These are phyloP conservation scores for Leucogyrophana mollusca DNA, from an alignment of 768 basidiomycete species.

Conservation along the genomic window DNA sequence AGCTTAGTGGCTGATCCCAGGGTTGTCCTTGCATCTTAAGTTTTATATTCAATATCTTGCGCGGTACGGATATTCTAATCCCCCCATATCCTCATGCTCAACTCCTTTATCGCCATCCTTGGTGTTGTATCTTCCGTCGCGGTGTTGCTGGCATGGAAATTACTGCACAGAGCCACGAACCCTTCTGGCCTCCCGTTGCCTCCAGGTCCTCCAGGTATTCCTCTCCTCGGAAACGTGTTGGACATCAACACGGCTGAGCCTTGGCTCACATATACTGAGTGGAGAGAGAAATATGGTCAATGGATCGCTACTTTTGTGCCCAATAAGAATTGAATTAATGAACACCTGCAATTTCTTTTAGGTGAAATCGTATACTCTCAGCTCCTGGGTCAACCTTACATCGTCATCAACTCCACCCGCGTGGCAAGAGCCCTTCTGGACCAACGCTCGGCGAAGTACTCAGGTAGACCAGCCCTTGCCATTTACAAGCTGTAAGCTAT, in stretches of 20 bases:
- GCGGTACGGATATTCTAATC: too few species aligned
- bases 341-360: not conserved
- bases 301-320: too few species aligned
- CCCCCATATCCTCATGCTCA: too few species aligned
- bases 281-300: constrained; percentile 2
- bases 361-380: constrained; percentile 6
- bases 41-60: too few species aligned
- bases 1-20: too few species aligned
- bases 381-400: not conserved
- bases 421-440: constrained; percentile 5
- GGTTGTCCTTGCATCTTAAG: too few species aligned
- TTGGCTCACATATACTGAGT: constrained; percentile 4
- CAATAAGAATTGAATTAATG: too few species aligned
- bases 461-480: constrained; percentile 1
- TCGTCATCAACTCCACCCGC: constrained; percentile 9
- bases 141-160: too few species aligned
- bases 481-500: constrained; percentile 1
- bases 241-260: constrained; percentile 3
- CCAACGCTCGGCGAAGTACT: constrained; percentile 1
- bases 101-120: too few species aligned
- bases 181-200: constrained; percentile 1
- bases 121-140: too few species aligned
- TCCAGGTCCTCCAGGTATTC: constrained; percentile 5
- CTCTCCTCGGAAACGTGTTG: constrained; percentile 3
- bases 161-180: not conserved